Base-by-base conservation (phyloP, 305 asterid genomes). In the Fraxinus angustifolia region DNA sequence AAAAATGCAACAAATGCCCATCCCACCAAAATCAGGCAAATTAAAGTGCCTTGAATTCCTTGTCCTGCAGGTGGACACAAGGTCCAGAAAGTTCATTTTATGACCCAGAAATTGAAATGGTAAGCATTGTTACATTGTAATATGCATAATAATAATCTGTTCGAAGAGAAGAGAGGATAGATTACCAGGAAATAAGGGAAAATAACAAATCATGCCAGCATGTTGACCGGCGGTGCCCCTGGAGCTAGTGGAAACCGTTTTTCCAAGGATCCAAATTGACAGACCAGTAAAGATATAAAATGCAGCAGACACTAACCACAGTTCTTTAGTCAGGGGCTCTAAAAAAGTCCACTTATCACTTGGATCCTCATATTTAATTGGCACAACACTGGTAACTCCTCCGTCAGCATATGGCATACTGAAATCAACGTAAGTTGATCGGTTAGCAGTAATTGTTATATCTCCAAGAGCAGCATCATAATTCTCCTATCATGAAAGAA, bases 1-100 rank as follows among this genome's bases (percentile, higher is more conserved):
- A 88, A 78, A 45, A 84, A 79, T 8, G 84, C 84, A 12, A 90
- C 89, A 1, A 86, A 85, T 45, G 87, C 86, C 90, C 91, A 90
- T 28, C 77, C 70, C 77, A 84, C 88, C 36, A 88, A 62, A 81
- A 88, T 79, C 73, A 88, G 50, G 75, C 89, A 85, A 38, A 89
- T 75, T 35, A 90, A 82, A 33, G 53, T 80, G 77, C 81, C 85
- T 73, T 80, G 81, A 19, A 87, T 75, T 58, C 85, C 81, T 83
- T 88, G 86, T 80, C 88, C 91, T 90, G 38, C 84, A 82, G 30
- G 30, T 28, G 30, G 19, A 75, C n/a, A 62, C 70, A 38, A 11
- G 33, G 23, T 60, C 42, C 74, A 60, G 28, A n/a, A 40, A 23
- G 4, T 21, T 78, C 23, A 62, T 16, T 21, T 11, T 2, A 11